Conservation (phyloP, 306 rosid genomes). For the Cucurbita ficifolia region DNA sequence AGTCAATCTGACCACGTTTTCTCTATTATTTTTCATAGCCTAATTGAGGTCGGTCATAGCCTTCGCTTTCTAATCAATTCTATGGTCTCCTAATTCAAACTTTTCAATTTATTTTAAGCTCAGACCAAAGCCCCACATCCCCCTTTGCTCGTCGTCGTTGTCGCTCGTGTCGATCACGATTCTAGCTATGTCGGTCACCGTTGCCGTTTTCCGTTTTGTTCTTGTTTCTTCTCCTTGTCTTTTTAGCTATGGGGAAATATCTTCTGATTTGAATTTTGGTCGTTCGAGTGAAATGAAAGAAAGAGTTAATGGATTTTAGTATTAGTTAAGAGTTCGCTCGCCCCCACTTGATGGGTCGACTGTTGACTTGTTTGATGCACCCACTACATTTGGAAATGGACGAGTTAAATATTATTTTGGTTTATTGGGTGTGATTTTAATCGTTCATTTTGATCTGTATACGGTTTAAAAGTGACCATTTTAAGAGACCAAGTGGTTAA, state of each 20-base stretch:
- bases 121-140: not conserved
- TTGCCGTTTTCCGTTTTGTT: not conserved
- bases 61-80: not conserved
- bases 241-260: not conserved
- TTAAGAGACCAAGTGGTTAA: too few species aligned
- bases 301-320: not conserved
- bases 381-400: not conserved
- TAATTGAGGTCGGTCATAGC: not conserved
- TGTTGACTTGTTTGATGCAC: not conserved
- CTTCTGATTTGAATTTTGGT: not conserved
- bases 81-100: not conserved
- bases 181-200: not conserved
- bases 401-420: too few species aligned
- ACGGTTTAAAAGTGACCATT: too few species aligned
- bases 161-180: too few species aligned
- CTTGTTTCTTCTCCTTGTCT: too few species aligned
- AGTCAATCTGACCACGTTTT: not conserved
- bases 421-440: too few species aligned
- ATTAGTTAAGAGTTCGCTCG: not conserved
- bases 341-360: not conserved
- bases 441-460: too few species aligned
- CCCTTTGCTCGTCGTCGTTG: too few species aligned
- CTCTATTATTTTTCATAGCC: not conserved
- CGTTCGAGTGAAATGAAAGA: not conserved
- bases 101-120: not conserved